Evolutionary conservation across 2,329 filamentous ascomycete genomes (phyloP).

Genomic region (Trichocomaceae sp.): DNA sequence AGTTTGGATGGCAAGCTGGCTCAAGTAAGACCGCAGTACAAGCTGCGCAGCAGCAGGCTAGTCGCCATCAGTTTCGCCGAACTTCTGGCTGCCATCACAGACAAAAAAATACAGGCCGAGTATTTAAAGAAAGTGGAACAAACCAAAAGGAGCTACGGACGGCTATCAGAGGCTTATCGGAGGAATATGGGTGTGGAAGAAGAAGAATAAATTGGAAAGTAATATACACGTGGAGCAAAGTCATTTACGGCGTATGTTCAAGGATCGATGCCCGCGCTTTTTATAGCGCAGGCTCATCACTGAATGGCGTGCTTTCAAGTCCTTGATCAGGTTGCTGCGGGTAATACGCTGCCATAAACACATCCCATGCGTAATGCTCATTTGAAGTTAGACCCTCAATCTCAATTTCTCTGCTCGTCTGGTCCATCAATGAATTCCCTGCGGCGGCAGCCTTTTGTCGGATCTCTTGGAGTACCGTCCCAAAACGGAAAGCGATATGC

Average conservation of each 20-base stretch:
- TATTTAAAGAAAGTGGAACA: constrained; percentile 1
- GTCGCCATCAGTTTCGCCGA: constrained; percentile 9
- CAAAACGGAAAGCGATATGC: constrained; percentile 29
- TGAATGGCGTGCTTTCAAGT: background rate
- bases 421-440: constrained; percentile 7
- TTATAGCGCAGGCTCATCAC: background rate
- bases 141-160: constrained; percentile 7
- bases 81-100: constrained; percentile 3
- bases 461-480: constrained; percentile 24
- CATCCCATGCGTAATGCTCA: background rate
- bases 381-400: background rate
- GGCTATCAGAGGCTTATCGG: constrained; percentile 9
- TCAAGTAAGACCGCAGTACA: constrained; percentile 9
- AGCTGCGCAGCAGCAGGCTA: constrained; percentile 8
- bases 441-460: constrained; percentile 19
- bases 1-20: constrained; percentile 5
- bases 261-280: too few species aligned
- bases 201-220: background rate
- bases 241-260: too few species aligned
- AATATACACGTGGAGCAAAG: too few species aligned
- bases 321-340: background rate
- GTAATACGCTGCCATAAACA: background rate
- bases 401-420: background rate
- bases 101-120: background rate
- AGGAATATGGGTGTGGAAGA: constrained; percentile 7